Percentiles rank a stretch among this genome's conserved stretches.
Conservation (phyloP, 1,284 basidiomycete genomes). For the Vanrija sp. region DNA sequence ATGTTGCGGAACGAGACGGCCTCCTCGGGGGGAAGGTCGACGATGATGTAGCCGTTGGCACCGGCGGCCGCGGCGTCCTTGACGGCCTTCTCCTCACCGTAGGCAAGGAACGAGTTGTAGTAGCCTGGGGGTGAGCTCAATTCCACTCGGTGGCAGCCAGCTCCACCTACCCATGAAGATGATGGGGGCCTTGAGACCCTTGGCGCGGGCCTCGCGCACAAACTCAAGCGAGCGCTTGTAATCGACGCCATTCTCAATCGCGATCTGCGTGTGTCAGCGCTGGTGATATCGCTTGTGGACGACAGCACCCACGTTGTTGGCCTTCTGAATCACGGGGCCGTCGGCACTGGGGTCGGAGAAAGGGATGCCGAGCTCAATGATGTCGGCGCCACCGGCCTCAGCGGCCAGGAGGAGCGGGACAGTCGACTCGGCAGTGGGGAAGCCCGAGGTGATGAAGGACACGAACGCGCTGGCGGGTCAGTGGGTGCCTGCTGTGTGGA, state of each 20-base stretch:
- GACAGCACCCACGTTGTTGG: constrained; percentile 71
- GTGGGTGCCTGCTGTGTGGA: background rate
- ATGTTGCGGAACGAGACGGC: constrained; percentile 83
- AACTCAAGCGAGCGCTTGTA: constrained; percentile 71
- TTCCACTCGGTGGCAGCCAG: background rate
- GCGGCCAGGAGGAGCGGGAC: constrained; percentile 85
- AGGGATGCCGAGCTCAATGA: constrained; percentile 93
- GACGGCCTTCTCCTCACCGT: constrained; percentile 91
- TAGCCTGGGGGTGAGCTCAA: constrained; percentile 61
- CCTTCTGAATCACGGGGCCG: constrained; percentile 84
- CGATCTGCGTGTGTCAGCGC: constrained; percentile 57
- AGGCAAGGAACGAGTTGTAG: constrained; percentile 92
- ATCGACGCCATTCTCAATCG: constrained; percentile 72
- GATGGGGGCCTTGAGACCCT: constrained; percentile 81
- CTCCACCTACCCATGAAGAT: constrained; percentile 80
- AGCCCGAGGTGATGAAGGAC: constrained; percentile 89
- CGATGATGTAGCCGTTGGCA: constrained; percentile 96
- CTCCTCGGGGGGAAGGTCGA: constrained; percentile 97
- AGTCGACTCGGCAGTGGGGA: constrained; percentile 71
- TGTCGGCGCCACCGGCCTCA: constrained; percentile 87
- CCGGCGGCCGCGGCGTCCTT: constrained; percentile 81
- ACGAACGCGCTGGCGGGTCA: constrained; percentile 62
- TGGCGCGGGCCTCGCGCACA: constrained; percentile 70
- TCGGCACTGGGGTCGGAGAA: constrained; percentile 98
- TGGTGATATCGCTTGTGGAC: background rate